Base-by-base conservation (phyloP, 1,284 basidiomycete genomes). In the Moesziomyces parantarcticus region DNA sequence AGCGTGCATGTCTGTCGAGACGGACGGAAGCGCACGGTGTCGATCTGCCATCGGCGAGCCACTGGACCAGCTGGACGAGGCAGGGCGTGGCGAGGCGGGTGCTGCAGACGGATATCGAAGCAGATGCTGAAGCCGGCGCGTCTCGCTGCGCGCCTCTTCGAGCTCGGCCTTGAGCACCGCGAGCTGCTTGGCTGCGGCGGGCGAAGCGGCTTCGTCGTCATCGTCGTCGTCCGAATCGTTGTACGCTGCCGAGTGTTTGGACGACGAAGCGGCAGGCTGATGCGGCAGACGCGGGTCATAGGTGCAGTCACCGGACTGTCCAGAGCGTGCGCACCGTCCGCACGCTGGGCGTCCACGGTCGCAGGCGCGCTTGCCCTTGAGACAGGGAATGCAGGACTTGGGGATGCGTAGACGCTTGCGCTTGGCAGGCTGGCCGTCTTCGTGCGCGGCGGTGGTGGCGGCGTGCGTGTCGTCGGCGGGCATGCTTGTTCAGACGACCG, bases 341-440 rank as follows among this genome's bases (percentile, higher is more conserved):
- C 71, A 74, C 5, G 60, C 61, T 18, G 71, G 71, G 22, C 64
- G 54, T 18, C 51, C 62, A 14, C 71, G 65, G 50, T 74, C 71
- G 52, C 71, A 74, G 14, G 64, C 64, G 13, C 71, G 57, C 43
- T 74, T 74, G n/a, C 64, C 71, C 46, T 58, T 64, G 13, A 69
- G 44, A 23, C 71, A 74, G 0, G 71, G 71, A 14, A 74, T 60
- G 58, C 71, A 74, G 2, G 66, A 69, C 36, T 74, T 74, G 34
- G 71, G 71, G 39, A 74, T 69, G n/a, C 71, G 65, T 10, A 69
- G 58, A 22, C 71, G 66, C 42, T 67, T 69, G 25, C 71, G 64
- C 39, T 71, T 71, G 46, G 59, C 62, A 18, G 62, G 58, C 41
- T 58, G 60, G 16, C 67, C 67, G 20, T 70, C 67, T 21, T 69